These are phyloP conservation scores for Pichia cabralensis DNA, from an alignment of 805 yeast species.

Conservation along the genomic window DNA sequence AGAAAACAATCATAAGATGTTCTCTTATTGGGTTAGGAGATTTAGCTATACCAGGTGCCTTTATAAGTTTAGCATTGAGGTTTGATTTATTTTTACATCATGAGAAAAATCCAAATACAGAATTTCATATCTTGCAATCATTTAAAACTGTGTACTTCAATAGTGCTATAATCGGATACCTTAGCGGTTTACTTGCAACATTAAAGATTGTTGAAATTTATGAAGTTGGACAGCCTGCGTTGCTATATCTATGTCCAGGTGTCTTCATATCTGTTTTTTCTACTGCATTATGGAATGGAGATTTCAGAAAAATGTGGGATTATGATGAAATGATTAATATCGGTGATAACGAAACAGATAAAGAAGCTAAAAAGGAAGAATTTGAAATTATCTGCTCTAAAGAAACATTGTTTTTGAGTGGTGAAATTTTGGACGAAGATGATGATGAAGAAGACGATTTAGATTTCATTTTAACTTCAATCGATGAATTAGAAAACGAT, in stretches of 20 bases:
- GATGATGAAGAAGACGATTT: slow-evolving; percentile 18
- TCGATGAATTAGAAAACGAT: slow-evolving; percentile 2
- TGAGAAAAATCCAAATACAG: slow-evolving; percentile 20
- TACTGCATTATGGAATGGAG: slow-evolving; percentile 32
- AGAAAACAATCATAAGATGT: too few relatives aligned
- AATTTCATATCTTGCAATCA: slow-evolving; percentile 31
- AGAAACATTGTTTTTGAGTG: slow-evolving; percentile 18
- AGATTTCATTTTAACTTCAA: slow-evolving; percentile 10
- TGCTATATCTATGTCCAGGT: slow-evolving; percentile 51
- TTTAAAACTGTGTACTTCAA: slow-evolving; percentile 38
- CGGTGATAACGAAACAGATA: too few relatives aligned
- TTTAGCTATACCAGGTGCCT: slow-evolving; percentile 49
- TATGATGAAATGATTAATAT: slow-evolving; percentile 27
- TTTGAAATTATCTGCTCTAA: slow-evolving; percentile 16
- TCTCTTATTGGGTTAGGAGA: slow-evolving; percentile 58
- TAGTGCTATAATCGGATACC: slow-evolving; percentile 37
- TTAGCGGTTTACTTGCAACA: slow-evolving; percentile 35
- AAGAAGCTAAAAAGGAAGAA: slow-evolving; percentile 9
- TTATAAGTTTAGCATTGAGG: slow-evolving; percentile 42
- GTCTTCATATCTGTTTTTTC: slow-evolving; percentile 25
- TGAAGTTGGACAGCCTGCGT: slow-evolving; percentile 54
- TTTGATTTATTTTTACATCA: slow-evolving; percentile 40
- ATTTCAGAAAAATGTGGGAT: slow-evolving; percentile 30
- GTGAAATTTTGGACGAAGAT: slow-evolving; percentile 15
- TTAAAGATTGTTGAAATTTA: slow-evolving; percentile 29